phyloP scores from a whole-genome alignment of 2,329 filamentous ascomycete genomes.

The Trichoderma endophyticum region DNA sequence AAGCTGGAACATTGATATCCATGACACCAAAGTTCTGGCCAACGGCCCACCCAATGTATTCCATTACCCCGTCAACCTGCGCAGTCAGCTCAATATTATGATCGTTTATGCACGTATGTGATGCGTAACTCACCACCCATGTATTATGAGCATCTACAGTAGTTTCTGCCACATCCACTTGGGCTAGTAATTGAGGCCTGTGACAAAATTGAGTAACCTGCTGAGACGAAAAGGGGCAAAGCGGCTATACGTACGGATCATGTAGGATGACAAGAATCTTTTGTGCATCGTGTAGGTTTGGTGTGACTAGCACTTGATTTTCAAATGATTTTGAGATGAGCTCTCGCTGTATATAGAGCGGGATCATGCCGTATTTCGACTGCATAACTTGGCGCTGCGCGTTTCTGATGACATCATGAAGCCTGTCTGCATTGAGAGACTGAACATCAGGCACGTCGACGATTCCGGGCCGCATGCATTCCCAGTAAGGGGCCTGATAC shows the following conservation, averaged over 20 bases:
- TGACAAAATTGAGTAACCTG: conserved; percentile 18
- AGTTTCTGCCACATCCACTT: conserved; percentile 67
- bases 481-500: conserved; percentile 72
- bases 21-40: conserved; percentile 78
- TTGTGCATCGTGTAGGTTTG: conserved; percentile 61
- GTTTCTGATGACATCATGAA: conserved; percentile 76
- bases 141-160: conserved; percentile 78
- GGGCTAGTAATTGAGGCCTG: conserved; percentile 65
- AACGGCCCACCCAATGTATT: conserved; percentile 81
- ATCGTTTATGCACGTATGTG: background rate
- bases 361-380: conserved; percentile 72
- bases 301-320: conserved; percentile 81
- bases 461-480: conserved; percentile 73
- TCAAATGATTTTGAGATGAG: conserved; percentile 73
- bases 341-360: conserved; percentile 74
- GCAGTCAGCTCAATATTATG: conserved; percentile 18
- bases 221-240: background rate
- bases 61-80: conserved; percentile 75
- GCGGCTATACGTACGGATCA: conserved; percentile 64
- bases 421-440: conserved; percentile 54
- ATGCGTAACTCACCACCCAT: conserved; percentile 66
- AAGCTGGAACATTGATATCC: conserved; percentile 84
- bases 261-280: conserved; percentile 84
- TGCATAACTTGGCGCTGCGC: conserved; percentile 72
- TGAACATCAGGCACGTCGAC: conserved; percentile 53